Evolutionary conservation across 306 rosid genomes (phyloP).

Genomic region (Lotus japonicus): DNA sequence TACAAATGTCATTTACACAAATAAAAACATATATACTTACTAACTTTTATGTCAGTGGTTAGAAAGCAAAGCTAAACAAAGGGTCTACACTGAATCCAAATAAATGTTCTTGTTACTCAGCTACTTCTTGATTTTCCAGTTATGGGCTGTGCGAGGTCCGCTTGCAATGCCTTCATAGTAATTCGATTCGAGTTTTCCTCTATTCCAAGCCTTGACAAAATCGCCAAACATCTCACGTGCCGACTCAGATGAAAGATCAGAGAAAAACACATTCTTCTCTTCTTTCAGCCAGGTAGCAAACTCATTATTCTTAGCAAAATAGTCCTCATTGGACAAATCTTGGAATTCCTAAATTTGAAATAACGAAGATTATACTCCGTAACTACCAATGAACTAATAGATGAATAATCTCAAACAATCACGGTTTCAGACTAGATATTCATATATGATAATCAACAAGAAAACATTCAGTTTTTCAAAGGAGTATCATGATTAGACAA

Average conservation of each 20-base stretch:
- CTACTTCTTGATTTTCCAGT: slow-evolving; percentile 72
- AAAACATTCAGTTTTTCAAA: not conserved
- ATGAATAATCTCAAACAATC: not conserved
- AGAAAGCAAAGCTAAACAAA: slow-evolving; percentile 12
- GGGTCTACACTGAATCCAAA: slow-evolving; percentile 1
- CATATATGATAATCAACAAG: slow-evolving; percentile 1
- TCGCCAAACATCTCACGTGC: slow-evolving; percentile 61
- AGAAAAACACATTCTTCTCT: slow-evolving; percentile 77
- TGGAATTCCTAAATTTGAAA: slow-evolving; percentile 41
- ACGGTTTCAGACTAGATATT: not conserved
- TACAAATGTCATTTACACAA: not conserved
- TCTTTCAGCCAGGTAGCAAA: slow-evolving; percentile 93
- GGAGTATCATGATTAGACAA: not conserved
- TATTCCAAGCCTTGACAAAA: slow-evolving; percentile 76
- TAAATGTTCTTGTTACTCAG: not conserved
- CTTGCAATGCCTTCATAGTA: slow-evolving; percentile 81
- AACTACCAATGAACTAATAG: not conserved
- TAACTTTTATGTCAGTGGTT: not conserved
- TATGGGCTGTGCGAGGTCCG: slow-evolving; percentile 72
- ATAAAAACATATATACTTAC: slow-evolving; percentile 2
- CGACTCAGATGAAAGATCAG: slow-evolving; percentile 68
- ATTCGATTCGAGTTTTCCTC: slow-evolving; percentile 49
- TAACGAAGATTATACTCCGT: not conserved
- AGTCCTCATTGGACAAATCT: slow-evolving; percentile 70
- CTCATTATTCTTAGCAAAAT: slow-evolving; percentile 82